Base-by-base conservation (phyloP, 1,284 basidiomycete species). In the Cutaneotrichosporon sp. region DNA sequence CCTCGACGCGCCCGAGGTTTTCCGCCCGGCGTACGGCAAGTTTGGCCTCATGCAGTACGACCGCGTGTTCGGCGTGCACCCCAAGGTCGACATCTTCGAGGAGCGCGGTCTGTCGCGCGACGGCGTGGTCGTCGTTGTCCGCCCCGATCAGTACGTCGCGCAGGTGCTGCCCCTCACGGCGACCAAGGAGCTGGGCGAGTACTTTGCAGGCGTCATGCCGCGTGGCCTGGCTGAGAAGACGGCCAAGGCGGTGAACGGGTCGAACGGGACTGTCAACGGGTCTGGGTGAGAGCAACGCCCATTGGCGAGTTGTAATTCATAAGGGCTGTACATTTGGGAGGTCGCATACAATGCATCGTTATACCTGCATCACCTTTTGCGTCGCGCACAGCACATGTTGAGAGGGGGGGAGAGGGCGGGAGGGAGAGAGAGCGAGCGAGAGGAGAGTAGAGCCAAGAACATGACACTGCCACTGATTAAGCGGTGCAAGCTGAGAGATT, bases 71-170 rank as follows among this genome's bases (percentile, higher is more conserved):
- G 62, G 68, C 24, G 67, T 70, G 18, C 68, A 43, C 34, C 53
- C 53, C 8, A 34, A 42, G 4, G 46, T 20, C 29, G 47, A 60
- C 38, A 55, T 60, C 24, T 60, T 60, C 54, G 59, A 60, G 25
- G 36, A 43, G 7, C 53, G 59, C 25, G 38, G 38, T 5, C 22
- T 60, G 14, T 60, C 59, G 13, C 54, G 59, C 43, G 69, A 68
- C 10, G 77, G 77, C 9, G 73, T 72, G 7, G 60, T 77, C 25
- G 66, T 78, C 9, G 68, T 79, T 6, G 68, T 78, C n/a, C 72
- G 77, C 6, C 77, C 77, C 0, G 77, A 79, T 62, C 74, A 76
- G 60, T 69, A 71, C 45, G 73, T 76, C 24, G 50, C 66, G 1
- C 60, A 49, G 16, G 61, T 67, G 3, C 27, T 64, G n/a, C 51